Percentiles rank a stretch among this genome's conserved stretches.
These are phyloP conservation scores for Acorus gramineus DNA, from an alignment of 106 monocot genomes.

Conservation along the genomic window DNA sequence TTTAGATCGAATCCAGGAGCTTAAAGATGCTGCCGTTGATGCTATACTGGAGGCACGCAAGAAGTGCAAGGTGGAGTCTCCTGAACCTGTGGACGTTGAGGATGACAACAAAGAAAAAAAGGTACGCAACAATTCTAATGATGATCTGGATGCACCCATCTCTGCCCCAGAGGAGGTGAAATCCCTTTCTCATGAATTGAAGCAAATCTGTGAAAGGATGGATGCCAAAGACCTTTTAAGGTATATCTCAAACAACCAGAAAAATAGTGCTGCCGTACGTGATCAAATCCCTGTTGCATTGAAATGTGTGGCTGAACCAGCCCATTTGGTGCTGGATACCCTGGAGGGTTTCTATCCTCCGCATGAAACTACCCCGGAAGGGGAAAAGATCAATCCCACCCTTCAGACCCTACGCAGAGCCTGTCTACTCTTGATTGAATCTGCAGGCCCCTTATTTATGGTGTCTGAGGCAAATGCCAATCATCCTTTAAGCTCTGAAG, in stretches of 20 bases:
- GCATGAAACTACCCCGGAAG: conserved; percentile 27
- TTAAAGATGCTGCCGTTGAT: conserved; percentile 49
- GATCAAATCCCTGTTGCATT: conserved; percentile 48
- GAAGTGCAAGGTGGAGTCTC: conserved; percentile 35
- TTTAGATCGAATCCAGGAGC: conserved; percentile 40
- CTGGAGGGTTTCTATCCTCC: conserved; percentile 45
- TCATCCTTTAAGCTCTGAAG: conserved; percentile 46
- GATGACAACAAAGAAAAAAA: conserved; percentile 35
- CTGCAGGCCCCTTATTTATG: conserved; percentile 24
- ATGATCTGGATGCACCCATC: conserved; percentile 18
- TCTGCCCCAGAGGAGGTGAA: conserved; percentile 23
- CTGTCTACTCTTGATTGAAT: conserved; percentile 70
- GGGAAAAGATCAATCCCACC: conserved; percentile 17
- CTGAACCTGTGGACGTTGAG: conserved; percentile 18
- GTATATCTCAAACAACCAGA: conserved; percentile 50
- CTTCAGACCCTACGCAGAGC: conserved; percentile 39
- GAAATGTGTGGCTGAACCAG: conserved; percentile 55
- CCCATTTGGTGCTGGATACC: conserved; percentile 53
- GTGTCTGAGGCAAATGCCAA: conserved; percentile 18
- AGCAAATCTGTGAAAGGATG: conserved; percentile 63
- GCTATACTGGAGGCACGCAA: conserved; percentile 37
- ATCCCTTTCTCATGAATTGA: conserved; percentile 32
- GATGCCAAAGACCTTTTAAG: conserved; percentile 61
- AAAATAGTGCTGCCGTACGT: conserved; percentile 22
- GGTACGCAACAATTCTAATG: conserved; percentile 36